phyloP scores from a whole-genome alignment of 2,329 filamentous ascomycete species.

The Exophiala sideris region DNA sequence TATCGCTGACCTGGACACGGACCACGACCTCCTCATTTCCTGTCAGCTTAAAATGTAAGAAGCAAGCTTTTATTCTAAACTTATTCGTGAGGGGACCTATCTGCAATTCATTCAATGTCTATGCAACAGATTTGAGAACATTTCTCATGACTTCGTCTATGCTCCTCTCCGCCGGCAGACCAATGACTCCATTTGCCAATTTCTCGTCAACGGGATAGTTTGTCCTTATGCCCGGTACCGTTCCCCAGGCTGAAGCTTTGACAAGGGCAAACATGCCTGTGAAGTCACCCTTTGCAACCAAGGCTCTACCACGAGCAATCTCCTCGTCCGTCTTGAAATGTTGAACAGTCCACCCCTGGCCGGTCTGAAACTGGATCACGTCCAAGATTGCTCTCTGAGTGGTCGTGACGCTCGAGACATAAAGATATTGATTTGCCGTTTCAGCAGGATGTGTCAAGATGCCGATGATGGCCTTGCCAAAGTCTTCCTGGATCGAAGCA shows the following conservation, averaged over 20 bases:
- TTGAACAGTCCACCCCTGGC: conserved; percentile 16
- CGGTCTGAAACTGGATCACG: conserved; percentile 21
- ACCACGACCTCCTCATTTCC: no score
- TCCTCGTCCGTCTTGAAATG: conserved; percentile 29
- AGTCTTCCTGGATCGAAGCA: conserved; percentile 44
- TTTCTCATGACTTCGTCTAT: not conserved
- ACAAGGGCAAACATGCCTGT: conserved; percentile 13
- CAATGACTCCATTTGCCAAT: conserved; percentile 3
- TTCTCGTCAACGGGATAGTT: conserved; percentile 9
- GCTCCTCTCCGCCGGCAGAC: not conserved
- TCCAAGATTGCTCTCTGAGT: conserved; percentile 43
- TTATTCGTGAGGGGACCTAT: not conserved
- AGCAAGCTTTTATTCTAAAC: no score
- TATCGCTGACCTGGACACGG: no score
- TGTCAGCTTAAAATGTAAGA: no score
- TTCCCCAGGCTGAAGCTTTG: conserved; percentile 8
- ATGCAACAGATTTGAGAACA: not conserved
- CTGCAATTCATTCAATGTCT: not conserved
- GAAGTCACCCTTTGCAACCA: conserved; percentile 42
- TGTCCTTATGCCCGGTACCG: not conserved
- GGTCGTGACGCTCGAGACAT: conserved; percentile 42
- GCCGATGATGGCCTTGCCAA: conserved; percentile 49
- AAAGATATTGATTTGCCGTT: conserved; percentile 53
- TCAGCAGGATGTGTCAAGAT: conserved; percentile 48
- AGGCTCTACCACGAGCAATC: conserved; percentile 39